Conservation (phyloP, 306 rosid species). For the Erythrophleum fordii region DNA sequence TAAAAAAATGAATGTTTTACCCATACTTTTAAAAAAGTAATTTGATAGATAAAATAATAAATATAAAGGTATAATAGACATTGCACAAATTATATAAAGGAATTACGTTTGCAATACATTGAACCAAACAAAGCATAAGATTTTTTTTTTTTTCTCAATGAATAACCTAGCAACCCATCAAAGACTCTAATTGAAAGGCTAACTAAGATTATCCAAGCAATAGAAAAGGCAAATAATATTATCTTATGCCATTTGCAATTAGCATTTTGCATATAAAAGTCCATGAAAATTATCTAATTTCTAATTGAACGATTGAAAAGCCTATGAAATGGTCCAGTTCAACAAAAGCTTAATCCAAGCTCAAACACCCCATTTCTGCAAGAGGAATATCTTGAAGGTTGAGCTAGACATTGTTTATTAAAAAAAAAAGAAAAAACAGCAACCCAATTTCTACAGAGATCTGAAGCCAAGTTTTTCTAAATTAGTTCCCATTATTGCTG, state of each 20-base stretch:
- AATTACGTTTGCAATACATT: too few species aligned
- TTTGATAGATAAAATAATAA: too few species aligned
- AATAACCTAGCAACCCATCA: not conserved
- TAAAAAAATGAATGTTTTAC: too few species aligned
- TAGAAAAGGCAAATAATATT: not conserved
- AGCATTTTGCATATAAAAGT: not conserved
- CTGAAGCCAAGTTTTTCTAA: slow-evolving; percentile 5
- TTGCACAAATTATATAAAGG: too few species aligned
- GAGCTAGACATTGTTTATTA: slow-evolving; percentile 13
- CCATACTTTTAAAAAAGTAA: too few species aligned
- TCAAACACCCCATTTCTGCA: not conserved
- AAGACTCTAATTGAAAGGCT: not conserved
- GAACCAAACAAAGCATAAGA: too few species aligned
- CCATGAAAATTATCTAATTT: not conserved
- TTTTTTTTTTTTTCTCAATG: not conserved
- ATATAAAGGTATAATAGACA: too few species aligned
- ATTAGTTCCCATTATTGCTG: not conserved
- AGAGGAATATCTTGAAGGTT: slow-evolving; percentile 19
- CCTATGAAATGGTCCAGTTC: not conserved
- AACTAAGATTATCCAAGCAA: not conserved
- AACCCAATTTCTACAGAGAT: slow-evolving; percentile 20
- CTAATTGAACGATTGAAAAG: not conserved
- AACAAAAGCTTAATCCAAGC: slow-evolving; percentile 9
- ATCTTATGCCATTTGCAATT: not conserved
- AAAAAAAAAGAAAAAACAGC: not conserved